Evolutionary conservation across 176 grass and related monocot species (phyloP), one percentile per base, ranked within the genome.

Genomic region (Musa acuminata): DNA sequence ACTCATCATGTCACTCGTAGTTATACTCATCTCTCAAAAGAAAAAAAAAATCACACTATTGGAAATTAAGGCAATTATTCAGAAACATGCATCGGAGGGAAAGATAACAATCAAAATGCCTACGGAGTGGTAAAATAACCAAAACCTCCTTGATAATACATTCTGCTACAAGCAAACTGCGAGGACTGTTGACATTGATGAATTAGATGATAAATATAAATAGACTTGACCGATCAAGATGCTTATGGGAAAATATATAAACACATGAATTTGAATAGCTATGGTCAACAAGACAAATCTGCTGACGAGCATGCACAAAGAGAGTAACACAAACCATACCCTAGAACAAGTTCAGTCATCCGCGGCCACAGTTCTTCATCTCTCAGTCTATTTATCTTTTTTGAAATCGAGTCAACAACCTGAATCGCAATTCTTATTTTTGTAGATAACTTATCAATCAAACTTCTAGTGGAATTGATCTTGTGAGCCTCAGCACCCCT

Each of bases 361-460:
- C 87, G 86, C 0, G 88, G 95, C 49, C 73, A 88, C 58, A 99
- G 79, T 83, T 99, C 95, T 55, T 99, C 95, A 53, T 94, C 84
- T 23, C 90, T 86, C 67, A 99, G 49, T 87, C 85, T 99, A 77
- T 86, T 94, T 75, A 94, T 94, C 79, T 94, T 99, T 53, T 63
- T 88, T 69, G 95, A 99, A 80, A 99, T 80, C 27, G 87, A 85
- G 57, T 85, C 82, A 55, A 91, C 87, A 70, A 91, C 91, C 54
- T 87, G 77, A 14, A 99, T 86, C 2, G 90, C 10, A 67, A 99
- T 89, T 72, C 84, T 90, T 72, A 99, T 89, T 75, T 91, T 99
- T 27, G 88, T 99, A 17, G 90, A 89, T 27, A 99, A 71, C 65
- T 99, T 91, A 54, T 78, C 79, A 35, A 89, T 75, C 54, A 91